Percentiles rank a stretch among this genome's conserved stretches.
phyloP scores from a whole-genome alignment of 164 flowering plant genomes.

The Liriodendron chinense region DNA sequence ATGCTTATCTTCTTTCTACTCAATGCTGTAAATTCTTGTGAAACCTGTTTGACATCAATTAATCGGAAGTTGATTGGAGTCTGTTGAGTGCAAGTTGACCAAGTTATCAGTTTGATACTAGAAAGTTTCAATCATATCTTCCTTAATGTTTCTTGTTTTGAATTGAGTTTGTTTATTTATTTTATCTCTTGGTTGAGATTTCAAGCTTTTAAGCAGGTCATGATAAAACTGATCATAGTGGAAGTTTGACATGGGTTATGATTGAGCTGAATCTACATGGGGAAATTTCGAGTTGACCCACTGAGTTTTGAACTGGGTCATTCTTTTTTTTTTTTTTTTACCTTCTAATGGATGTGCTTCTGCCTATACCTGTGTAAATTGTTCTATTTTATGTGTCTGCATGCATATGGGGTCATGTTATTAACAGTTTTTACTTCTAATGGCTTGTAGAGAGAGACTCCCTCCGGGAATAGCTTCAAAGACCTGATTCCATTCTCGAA shows the following conservation, averaged over 20 bases:
- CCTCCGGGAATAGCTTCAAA: constrained; percentile 73
- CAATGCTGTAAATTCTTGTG: background rate
- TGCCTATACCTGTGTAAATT: background rate
- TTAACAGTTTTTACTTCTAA: background rate
- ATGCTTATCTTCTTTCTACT: background rate
- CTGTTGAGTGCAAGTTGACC: background rate
- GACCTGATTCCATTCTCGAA: constrained; percentile 74
- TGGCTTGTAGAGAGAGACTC: constrained; percentile 23
- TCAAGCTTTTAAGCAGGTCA: background rate
- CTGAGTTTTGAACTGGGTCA: background rate
- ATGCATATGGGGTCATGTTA: background rate
- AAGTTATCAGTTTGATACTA: background rate
- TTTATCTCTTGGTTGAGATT: background rate
- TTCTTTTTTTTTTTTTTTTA: no score
- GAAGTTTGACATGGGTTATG: background rate
- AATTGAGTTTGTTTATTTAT: background rate
- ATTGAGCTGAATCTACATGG: background rate
- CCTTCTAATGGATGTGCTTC: background rate
- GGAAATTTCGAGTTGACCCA: background rate
- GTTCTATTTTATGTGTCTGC: background rate
- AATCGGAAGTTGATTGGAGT: background rate
- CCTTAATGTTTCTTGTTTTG: background rate
- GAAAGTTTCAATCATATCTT: background rate
- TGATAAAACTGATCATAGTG: background rate
- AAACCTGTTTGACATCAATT: background rate